Evolutionary conservation across 2,329 filamentous ascomycete genomes (phyloP), one percentile per base, ranked within the genome.

Genomic region (Alternaria sp.): DNA sequence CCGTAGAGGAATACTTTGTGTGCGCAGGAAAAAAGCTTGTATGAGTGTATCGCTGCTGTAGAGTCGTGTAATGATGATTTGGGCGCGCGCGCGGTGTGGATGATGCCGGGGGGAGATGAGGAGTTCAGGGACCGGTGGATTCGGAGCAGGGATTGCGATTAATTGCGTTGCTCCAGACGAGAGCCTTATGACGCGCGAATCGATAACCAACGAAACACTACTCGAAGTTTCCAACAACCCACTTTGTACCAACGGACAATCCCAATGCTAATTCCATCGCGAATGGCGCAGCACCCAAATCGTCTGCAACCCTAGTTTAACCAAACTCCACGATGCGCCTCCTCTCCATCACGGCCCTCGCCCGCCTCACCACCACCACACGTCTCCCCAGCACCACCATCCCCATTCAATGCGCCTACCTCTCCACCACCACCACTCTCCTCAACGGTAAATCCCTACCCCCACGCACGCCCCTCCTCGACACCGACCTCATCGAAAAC

Each of bases 401-500:
- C 5, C 32, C 12, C 43, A 65, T 51, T 67, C 56, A 49, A 12
- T 71, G 66, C 59, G 44, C 69, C 45, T 3, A 10, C 28, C 54
- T 74, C 74, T 62, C 64, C 66, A 50, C 52, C 55, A 27, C 63
- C 67, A 27, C 36, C 38, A 18, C 20, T 27, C 60, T 66, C 45
- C 18, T 7, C n/a, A 7, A 1, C 66, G 5, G 5, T 11, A 78
- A 78, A 49, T 59, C 64, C 1, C 69, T 78, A 5, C 94, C 94
- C 1, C 90, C 93, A 6, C 89, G 93, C 4, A 90, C 91, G 14
- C 86, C 89, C 12, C 87, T 95, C 20, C 85, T 89, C 12, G 93
- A 97, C 67, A 82, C 85, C 18, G 93, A 97, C 54, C 88, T 98
- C 68, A 89, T 90, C 58, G 92, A 97, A 74, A 86, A 85, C 43